Evolutionary conservation across 805 yeast genomes (phyloP).

Genomic region (Komagataella pastoris): DNA sequence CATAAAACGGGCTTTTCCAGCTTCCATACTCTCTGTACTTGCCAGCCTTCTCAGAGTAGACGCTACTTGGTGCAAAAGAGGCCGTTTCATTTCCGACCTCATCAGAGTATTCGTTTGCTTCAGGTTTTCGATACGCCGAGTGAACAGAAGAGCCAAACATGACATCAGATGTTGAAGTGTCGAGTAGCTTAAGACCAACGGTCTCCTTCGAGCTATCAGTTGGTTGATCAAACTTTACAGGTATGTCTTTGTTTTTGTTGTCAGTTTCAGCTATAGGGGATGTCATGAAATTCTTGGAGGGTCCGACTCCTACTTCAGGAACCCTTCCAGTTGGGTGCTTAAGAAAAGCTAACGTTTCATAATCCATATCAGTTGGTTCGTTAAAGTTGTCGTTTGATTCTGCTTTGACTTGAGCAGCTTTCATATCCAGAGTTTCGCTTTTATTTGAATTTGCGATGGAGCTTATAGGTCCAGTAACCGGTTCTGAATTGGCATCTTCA

Average conservation of each 20-base stretch:
- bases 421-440: background rate
- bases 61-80: background rate
- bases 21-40: background rate
- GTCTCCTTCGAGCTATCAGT: background rate
- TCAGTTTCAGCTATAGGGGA: background rate
- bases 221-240: background rate
- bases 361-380: background rate
- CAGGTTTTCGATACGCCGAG: background rate
- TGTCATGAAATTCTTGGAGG: background rate
- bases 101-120: background rate
- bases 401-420: background rate
- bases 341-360: background rate
- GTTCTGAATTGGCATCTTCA: background rate
- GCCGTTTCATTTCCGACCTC: background rate
- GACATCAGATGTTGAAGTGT: background rate
- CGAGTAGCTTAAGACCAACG: background rate
- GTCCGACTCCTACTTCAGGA: background rate
- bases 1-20: background rate
- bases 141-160: background rate
- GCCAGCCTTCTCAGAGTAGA: background rate
- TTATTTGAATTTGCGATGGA: background rate
- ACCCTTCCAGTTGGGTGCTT: background rate
- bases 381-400: background rate
- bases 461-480: background rate
- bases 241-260: no score